These are phyloP conservation scores for Ogataea nonfermentans DNA, from an alignment of 805 yeast genomes.

Conservation along the genomic window DNA sequence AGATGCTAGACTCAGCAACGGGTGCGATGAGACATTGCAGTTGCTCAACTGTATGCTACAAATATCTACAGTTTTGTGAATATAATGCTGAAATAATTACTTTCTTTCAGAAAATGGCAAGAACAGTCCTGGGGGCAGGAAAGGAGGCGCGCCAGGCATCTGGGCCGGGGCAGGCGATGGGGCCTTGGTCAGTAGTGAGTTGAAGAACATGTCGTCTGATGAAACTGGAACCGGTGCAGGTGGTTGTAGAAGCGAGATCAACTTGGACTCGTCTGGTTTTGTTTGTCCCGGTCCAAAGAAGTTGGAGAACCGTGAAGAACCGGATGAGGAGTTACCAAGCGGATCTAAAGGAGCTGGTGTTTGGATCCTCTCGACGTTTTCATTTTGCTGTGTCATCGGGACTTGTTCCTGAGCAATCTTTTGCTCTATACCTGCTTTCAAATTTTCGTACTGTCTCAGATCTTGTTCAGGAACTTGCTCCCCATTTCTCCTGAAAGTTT, in stretches of 20 bases:
- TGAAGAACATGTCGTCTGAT: conserved; percentile 42
- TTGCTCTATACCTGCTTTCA: conserved; percentile 10
- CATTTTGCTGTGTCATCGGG: too few relatives aligned
- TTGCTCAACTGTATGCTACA: conserved; percentile 61
- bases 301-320: conserved; percentile 27
- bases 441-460: conserved; percentile 21
- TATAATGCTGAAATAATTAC: conserved; percentile 8
- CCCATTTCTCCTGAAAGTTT: conserved; percentile 48
- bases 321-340: conserved; percentile 4
- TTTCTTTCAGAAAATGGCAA: conserved; percentile 8
- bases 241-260: conserved; percentile 32
- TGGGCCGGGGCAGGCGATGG: conserved; percentile 9
- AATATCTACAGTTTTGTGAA: conserved; percentile 41
- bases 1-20: conserved; percentile 73
- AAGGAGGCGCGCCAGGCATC: conserved; percentile 8
- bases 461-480: conserved; percentile 35
- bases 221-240: conserved; percentile 1
- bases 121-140: conserved; percentile 11
- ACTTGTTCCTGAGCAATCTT: too few relatives aligned
- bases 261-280: conserved; percentile 12
- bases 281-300: conserved; percentile 21
- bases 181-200: conserved; percentile 42
- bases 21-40: conserved; percentile 87
- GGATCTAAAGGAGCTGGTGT: conserved; percentile 5
- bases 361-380: background rate